Conservation (phyloP, 257 asterid genomes). For the Solanum chilense region DNA sequence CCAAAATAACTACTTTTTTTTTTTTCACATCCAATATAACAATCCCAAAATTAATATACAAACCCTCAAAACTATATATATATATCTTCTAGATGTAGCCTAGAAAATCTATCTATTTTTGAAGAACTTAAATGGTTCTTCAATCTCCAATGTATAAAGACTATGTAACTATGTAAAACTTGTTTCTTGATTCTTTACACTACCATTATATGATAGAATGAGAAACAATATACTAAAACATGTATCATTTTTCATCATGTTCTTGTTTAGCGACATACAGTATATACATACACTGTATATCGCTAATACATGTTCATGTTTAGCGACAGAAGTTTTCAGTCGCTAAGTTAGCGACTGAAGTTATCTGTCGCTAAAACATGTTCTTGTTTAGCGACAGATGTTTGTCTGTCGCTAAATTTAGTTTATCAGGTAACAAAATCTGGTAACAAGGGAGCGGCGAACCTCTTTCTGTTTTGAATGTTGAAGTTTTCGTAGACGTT, state of each 20-base stretch:
- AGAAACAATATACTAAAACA: conserved; percentile 17
- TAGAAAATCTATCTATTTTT: conserved; percentile 22
- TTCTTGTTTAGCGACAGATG: neutral
- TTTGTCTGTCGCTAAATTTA: neutral
- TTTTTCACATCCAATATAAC: conserved; percentile 33
- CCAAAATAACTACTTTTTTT: conserved; percentile 16
- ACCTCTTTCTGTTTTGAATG: conserved; percentile 72
- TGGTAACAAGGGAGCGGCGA: conserved; percentile 72
- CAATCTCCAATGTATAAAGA: conserved; percentile 31
- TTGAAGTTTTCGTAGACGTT: conserved; percentile 60
- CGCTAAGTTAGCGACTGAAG: neutral
- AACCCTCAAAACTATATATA: conserved; percentile 36
- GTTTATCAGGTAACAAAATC: conserved; percentile 58
- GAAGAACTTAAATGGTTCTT: conserved; percentile 43
- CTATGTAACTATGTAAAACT: conserved; percentile 30
- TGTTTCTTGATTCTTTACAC: conserved; percentile 32
- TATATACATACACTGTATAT: neutral
- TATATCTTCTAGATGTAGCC: conserved; percentile 21
- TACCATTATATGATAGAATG: conserved; percentile 11
- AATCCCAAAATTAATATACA: conserved; percentile 82
- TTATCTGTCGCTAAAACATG: neutral
- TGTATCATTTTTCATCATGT: neutral
- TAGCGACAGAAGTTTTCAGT: neutral
- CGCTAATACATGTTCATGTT: neutral
- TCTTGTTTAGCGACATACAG: neutral